These are phyloP conservation scores for Umbellularia californica DNA, from an alignment of 164 flowering plant genomes.

Conservation along the genomic window DNA sequence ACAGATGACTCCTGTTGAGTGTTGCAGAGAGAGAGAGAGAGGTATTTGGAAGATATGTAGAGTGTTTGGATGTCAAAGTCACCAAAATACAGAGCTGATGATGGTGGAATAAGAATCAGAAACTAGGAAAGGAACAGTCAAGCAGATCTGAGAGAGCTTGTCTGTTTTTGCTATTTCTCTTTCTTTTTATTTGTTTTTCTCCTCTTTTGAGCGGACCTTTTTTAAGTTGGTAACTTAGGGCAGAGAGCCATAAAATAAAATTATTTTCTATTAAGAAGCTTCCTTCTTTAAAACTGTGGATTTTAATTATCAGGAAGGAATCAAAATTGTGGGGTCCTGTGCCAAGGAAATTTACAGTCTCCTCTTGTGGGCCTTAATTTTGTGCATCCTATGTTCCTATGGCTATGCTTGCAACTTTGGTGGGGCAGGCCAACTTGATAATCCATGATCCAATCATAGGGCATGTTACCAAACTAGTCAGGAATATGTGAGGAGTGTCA, in stretches of 20 bases:
- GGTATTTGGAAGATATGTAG: not conserved
- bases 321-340: not conserved
- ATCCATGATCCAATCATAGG: no score
- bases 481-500: no score
- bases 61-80: not conserved
- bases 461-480: no score
- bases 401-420: no score
- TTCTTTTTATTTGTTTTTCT: no score
- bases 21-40: not conserved
- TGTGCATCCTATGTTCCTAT: not conserved
- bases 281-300: no score
- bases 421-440: no score
- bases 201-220: not conserved
- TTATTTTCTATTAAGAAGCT: not conserved
- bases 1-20: not conserved
- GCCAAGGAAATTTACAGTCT: not conserved
- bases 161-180: not conserved
- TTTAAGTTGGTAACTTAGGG: not conserved
- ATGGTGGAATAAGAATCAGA: not conserved
- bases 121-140: not conserved
- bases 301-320: no score
- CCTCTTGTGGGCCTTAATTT: not conserved
- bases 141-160: not conserved
- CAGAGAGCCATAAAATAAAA: not conserved
- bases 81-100: not conserved